These are phyloP conservation scores for Glycine tomentella DNA, from an alignment of 306 rosid species.

Conservation along the genomic window DNA sequence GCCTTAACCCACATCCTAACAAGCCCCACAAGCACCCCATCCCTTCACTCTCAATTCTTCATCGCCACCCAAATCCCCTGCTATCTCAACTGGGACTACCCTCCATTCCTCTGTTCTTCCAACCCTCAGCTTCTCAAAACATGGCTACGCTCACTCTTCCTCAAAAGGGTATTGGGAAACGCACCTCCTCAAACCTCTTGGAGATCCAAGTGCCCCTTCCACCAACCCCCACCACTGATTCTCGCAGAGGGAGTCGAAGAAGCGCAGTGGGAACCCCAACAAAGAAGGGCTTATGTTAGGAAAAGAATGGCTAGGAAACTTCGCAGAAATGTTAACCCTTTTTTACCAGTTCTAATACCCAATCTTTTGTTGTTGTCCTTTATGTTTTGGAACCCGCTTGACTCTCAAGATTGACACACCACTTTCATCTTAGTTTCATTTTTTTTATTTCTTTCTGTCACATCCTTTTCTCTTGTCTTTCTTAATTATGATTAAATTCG, in stretches of 20 bases:
- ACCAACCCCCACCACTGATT: constrained; percentile 77
- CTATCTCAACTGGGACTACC: constrained; percentile 88
- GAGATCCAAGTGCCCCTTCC: constrained; percentile 87
- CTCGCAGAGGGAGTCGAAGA: constrained; percentile 71
- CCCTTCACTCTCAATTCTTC: constrained; percentile 78
- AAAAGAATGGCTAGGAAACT: constrained; percentile 64
- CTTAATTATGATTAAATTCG: too few relatives aligned
- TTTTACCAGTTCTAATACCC: constrained; percentile 64
- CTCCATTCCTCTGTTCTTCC: constrained; percentile 72
- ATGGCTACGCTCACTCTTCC: constrained; percentile 72
- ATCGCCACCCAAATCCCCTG: constrained; percentile 74
- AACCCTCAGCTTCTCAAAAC: constrained; percentile 57
- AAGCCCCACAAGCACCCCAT: constrained; percentile 68
- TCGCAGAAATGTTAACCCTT: constrained; percentile 54
- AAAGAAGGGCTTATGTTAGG: constrained; percentile 58
- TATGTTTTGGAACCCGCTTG: constrained; percentile 71
- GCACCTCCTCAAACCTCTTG: constrained; percentile 69
- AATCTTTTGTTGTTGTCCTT: constrained; percentile 61
- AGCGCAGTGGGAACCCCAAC: constrained; percentile 65
- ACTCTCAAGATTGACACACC: neutral
- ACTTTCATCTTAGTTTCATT: too few relatives aligned
- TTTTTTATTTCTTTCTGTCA: too few relatives aligned
- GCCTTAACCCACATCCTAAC: constrained; percentile 83
- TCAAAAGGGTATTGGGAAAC: constrained; percentile 57
- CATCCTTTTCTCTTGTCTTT: too few relatives aligned